These are phyloP conservation scores for Scheffersomyces segobiensis DNA, from an alignment of 1,139 yeast species.

Conservation along the genomic window DNA sequence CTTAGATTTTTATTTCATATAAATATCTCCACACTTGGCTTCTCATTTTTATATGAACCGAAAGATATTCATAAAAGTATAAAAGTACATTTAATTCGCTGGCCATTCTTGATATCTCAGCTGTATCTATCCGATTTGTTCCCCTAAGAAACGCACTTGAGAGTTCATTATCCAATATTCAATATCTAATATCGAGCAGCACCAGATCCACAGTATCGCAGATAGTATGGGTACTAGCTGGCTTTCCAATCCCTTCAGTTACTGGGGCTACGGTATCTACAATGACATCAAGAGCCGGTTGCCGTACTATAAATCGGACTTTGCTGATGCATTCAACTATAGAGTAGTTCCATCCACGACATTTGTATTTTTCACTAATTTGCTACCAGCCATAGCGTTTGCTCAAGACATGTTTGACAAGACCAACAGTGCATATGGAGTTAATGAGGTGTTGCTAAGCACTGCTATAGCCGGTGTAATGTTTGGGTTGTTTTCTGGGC, in stretches of 20 bases:
- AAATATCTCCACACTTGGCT: not conserved
- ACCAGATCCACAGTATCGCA: not conserved
- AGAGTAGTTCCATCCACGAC: constrained; percentile 85
- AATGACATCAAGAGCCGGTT: constrained; percentile 55
- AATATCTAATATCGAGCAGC: constrained; percentile 3
- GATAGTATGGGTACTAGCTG: not conserved
- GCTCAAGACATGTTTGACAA: constrained; percentile 96
- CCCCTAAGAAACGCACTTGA: not conserved
- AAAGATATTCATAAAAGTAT: not conserved
- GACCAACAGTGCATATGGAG: constrained; percentile 83
- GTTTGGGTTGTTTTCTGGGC: constrained; percentile 85
- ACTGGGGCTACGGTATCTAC: constrained; percentile 56
- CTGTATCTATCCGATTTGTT: not conserved
- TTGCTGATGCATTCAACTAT: constrained; percentile 81
- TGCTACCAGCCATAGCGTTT: constrained; percentile 92
- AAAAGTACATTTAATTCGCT: not conserved
- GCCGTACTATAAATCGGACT: constrained; percentile 75
- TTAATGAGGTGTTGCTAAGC: constrained; percentile 82
- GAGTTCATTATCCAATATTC: not conserved
- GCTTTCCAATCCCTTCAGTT: constrained; percentile 11
- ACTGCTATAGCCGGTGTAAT: constrained; percentile 88
- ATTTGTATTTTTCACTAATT: constrained; percentile 83
- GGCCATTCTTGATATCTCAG: not conserved
- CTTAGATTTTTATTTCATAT: not conserved
- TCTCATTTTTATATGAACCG: too few species aligned